phyloP scores from a whole-genome alignment of 306 rosid species.

The Echinosophora koreensis region DNA sequence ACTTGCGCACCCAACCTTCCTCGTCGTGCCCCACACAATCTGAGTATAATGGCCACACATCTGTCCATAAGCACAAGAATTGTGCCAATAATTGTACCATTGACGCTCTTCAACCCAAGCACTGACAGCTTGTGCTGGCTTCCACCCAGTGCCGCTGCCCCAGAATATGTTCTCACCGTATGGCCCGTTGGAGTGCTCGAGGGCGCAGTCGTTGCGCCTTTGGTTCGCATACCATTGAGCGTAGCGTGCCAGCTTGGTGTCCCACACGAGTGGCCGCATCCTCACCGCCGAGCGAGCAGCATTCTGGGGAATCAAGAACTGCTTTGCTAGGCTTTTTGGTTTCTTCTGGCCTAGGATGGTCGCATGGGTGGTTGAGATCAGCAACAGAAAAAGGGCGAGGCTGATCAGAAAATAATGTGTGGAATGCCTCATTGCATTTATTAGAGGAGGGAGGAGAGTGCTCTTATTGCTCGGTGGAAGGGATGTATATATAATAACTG shows the following conservation, averaged over 20 bases:
- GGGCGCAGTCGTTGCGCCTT: conserved; percentile 71
- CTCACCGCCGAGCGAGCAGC: conserved; percentile 59
- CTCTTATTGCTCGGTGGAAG: neutral
- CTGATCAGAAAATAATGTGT: conserved; percentile 24
- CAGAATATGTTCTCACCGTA: conserved; percentile 95
- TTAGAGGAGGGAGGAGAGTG: neutral
- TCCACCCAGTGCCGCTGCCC: conserved; percentile 90
- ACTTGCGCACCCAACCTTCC: conserved; percentile 73
- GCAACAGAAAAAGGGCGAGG: conserved; percentile 36
- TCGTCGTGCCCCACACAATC: conserved; percentile 73
- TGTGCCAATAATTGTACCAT: conserved; percentile 64
- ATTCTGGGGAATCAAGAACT: conserved; percentile 78
- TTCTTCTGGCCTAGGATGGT: conserved; percentile 6
- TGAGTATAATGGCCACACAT: conserved; percentile 94
- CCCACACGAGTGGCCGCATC: conserved; percentile 66
- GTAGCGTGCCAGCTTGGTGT: conserved; percentile 54
- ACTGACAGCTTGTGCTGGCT: conserved; percentile 67
- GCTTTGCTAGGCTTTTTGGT: conserved; percentile 42
- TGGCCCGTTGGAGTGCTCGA: conserved; percentile 80
- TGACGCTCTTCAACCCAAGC: conserved; percentile 78
- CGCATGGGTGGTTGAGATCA: conserved; percentile 43
- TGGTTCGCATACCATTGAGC: conserved; percentile 81
- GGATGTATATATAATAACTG: conserved; percentile 32
- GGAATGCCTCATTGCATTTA: neutral
- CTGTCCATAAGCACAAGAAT: conserved; percentile 64